phyloP scores from a whole-genome alignment of 148 eudicot genomes.

The Oxyria digyna region DNA sequence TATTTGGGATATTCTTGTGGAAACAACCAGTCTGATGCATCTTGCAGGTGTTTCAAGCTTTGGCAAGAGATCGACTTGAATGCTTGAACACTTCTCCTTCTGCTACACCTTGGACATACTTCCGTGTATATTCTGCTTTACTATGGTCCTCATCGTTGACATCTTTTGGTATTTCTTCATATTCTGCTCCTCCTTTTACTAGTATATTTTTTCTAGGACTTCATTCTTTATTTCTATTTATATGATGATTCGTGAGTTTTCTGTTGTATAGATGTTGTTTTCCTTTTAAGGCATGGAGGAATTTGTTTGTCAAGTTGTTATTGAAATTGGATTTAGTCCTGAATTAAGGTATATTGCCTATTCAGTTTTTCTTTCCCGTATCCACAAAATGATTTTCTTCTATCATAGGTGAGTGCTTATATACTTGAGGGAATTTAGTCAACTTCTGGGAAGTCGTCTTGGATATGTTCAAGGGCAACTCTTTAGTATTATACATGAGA shows the following conservation, averaged over 20 bases:
- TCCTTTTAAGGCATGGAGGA: too few relatives aligned
- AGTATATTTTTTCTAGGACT: neutral
- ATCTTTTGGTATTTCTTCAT: constrained; percentile 57
- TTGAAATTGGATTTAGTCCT: neutral
- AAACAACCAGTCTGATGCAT: constrained; percentile 11
- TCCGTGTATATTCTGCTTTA: constrained; percentile 86
- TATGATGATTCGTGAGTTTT: too few relatives aligned
- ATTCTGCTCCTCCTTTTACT: neutral
- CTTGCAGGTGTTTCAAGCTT: constrained; percentile 94
- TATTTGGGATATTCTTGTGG: constrained; percentile 3
- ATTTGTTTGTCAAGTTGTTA: neutral
- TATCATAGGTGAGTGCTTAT: constrained; percentile 78
- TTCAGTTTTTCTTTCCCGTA: neutral
- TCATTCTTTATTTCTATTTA: neutral
- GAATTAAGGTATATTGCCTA: too few relatives aligned
- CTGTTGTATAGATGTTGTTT: neutral
- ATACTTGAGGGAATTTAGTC: constrained; percentile 98
- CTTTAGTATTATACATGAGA: constrained; percentile 76
- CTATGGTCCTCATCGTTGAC: constrained; percentile 61
- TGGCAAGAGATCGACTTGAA: constrained; percentile 96
- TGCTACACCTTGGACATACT: constrained; percentile 80
- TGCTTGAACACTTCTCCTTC: constrained; percentile 98
- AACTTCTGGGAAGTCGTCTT: constrained; percentile 89
- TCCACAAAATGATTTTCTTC: constrained; percentile 2
- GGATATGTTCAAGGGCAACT: constrained; percentile 88